Percentiles rank a stretch among this genome's conserved stretches.
Conservation (phyloP, 2,329 filamentous ascomycete genomes). For the Metarhizium anisopliae region DNA sequence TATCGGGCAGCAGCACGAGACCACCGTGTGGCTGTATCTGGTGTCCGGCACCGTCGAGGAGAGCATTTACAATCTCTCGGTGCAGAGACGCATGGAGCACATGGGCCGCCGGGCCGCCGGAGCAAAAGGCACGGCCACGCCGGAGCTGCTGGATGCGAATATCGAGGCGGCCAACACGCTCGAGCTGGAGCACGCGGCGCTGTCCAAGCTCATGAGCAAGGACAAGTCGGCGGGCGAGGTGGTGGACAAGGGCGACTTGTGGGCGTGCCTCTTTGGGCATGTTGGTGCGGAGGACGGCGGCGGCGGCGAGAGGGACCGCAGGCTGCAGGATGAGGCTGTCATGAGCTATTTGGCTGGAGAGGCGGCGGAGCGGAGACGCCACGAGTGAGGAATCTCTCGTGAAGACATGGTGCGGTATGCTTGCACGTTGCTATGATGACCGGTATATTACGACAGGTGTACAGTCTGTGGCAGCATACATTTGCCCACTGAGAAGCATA, state of each 20-base stretch:
- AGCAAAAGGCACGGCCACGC: constrained; percentile 25
- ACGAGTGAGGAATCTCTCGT: background rate
- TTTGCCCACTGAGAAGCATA: too few species aligned
- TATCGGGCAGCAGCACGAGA: constrained; percentile 81
- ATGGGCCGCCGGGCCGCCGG: constrained; percentile 41
- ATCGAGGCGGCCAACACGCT: constrained; percentile 79
- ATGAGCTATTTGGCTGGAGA: constrained; percentile 35
- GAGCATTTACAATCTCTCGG: constrained; percentile 81
- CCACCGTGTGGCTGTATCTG: constrained; percentile 92
- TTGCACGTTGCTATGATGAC: too few species aligned
- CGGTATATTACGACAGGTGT: too few species aligned
- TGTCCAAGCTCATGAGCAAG: constrained; percentile 63
- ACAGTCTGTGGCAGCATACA: too few species aligned
- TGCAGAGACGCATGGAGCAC: constrained; percentile 68
- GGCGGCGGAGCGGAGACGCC: constrained; percentile 22
- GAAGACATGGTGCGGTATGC: constrained; percentile 11
- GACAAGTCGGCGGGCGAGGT: constrained; percentile 67
- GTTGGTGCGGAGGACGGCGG: constrained; percentile 25
- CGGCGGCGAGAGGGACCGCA: constrained; percentile 14
- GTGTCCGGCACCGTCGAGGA: constrained; percentile 88
- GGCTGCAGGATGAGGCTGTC: constrained; percentile 24
- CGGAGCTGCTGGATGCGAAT: constrained; percentile 46
- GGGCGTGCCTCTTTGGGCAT: constrained; percentile 77
- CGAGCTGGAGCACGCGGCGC: constrained; percentile 65
- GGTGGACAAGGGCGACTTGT: constrained; percentile 70